Conservation (phyloP, 257 asterid genomes). For the Primulina eburnea region DNA sequence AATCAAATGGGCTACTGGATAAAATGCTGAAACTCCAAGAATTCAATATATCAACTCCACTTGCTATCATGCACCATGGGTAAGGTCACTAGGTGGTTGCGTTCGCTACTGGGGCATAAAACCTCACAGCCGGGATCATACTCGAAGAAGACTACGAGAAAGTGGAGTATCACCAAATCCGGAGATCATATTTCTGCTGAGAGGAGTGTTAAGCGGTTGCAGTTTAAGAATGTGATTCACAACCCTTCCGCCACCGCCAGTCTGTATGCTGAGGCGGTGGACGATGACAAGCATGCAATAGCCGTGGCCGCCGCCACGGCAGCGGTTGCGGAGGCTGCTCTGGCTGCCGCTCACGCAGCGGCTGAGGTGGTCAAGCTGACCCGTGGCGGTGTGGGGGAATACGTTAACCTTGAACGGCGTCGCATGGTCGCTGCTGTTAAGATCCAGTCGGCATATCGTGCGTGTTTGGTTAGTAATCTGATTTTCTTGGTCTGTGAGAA, state of each 20-base stretch:
- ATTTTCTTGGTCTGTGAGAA: not conserved
- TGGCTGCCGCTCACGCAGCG: not conserved
- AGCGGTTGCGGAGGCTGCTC: not conserved
- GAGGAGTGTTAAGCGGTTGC: conserved; percentile 1
- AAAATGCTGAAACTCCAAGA: conserved; percentile 12
- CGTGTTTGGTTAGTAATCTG: not conserved
- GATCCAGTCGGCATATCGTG: not conserved
- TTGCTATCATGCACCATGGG: conserved; percentile 60
- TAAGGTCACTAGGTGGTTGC: conserved; percentile 60
- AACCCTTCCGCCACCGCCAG: conserved; percentile 34
- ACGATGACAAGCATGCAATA: not conserved
- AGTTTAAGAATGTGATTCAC: conserved; percentile 15
- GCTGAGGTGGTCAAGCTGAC: not conserved
- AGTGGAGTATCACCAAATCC: conserved; percentile 30
- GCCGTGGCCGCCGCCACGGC: conserved; percentile 1
- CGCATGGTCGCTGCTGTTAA: not conserved
- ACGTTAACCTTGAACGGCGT: not conserved
- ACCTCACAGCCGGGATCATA: conserved; percentile 33
- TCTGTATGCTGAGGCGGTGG: not conserved
- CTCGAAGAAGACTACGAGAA: conserved; percentile 25
- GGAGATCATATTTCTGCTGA: conserved; percentile 14
- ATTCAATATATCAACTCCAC: conserved; percentile 1
- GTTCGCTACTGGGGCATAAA: conserved; percentile 49
- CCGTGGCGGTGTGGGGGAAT: not conserved
- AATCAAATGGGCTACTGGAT: conserved; percentile 15